Evolutionary conservation across 495 filamentous ascomycete genomes (phyloP).

Genomic region (Polyplosphaeria fusca): DNA sequence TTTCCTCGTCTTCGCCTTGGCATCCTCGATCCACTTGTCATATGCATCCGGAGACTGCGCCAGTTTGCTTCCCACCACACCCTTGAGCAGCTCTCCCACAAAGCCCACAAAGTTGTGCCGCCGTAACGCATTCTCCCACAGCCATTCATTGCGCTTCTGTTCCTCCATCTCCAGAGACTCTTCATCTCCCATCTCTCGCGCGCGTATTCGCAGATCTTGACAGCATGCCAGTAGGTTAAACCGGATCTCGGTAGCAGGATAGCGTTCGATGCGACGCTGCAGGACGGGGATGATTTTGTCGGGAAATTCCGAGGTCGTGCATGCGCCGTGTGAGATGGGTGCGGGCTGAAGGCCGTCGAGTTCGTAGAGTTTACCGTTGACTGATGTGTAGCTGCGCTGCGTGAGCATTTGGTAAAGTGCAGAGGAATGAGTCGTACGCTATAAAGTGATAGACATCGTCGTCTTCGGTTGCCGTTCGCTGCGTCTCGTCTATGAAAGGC

Average conservation of each 20-base stretch:
- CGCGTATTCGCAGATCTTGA: constrained; percentile 69
- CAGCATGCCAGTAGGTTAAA: constrained; percentile 96
- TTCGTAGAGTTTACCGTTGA: constrained; percentile 81
- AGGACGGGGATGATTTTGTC: constrained; percentile 83
- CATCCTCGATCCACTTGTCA: constrained; percentile 74
- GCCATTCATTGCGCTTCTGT: constrained; percentile 79
- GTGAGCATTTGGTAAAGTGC: background rate
- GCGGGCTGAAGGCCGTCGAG: constrained; percentile 90
- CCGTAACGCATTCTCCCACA: constrained; percentile 92
- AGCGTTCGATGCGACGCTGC: constrained; percentile 76
- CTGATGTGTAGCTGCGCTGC: constrained; percentile 63
- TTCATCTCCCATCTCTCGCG: constrained; percentile 75
- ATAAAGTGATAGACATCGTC: constrained; percentile 98
- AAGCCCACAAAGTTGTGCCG: constrained; percentile 97
- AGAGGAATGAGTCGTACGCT: constrained; percentile 46
- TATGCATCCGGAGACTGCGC: constrained; percentile 58
- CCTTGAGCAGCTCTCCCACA: constrained; percentile 84
- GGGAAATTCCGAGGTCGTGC: constrained; percentile 66
- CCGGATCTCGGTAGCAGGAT: constrained; percentile 81
- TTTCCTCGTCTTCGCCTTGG: constrained; percentile 66
- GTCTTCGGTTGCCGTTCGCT: constrained; percentile 53
- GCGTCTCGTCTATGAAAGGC: constrained; percentile 88
- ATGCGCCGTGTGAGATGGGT: constrained; percentile 82
- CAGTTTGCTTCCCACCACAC: constrained; percentile 70
- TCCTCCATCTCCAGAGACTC: constrained; percentile 78